These are phyloP conservation scores for Saturnispora mendoncae DNA, from an alignment of 805 yeast species.

Conservation along the genomic window DNA sequence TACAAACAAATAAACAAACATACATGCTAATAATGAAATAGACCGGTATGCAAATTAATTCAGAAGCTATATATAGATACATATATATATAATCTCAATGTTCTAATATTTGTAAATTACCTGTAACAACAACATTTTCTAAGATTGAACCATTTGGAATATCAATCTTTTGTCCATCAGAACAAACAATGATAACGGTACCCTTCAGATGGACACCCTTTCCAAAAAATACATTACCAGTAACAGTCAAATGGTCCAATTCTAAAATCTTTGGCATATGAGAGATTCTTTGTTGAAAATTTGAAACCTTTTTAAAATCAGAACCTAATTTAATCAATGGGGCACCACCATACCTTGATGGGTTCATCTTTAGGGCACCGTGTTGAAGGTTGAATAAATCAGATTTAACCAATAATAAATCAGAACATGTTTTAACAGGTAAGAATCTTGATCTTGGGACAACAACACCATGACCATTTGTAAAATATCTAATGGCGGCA, in stretches of 20 bases:
- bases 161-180: conserved; percentile 93
- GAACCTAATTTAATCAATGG: conserved; percentile 95
- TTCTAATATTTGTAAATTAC: conserved; percentile 89
- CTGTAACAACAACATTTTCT: conserved; percentile 96
- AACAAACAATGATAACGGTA: conserved; percentile 94
- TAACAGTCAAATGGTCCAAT: conserved; percentile 92
- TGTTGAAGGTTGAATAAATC: conserved; percentile 87
- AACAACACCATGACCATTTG: conserved; percentile 93
- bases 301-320: conserved; percentile 90
- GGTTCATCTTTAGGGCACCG: conserved; percentile 80
- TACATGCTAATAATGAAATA: too few relatives aligned
- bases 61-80: not conserved
- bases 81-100: conserved; percentile 39
- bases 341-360: conserved; percentile 80
- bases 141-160: conserved; percentile 93
- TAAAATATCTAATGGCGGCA: conserved; percentile 95
- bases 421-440: conserved; percentile 97
- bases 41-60: too few relatives aligned
- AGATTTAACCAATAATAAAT: conserved; percentile 86
- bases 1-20: too few relatives aligned
- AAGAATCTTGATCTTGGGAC: conserved; percentile 97
- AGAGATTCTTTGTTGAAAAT: conserved; percentile 81
- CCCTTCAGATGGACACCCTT: conserved; percentile 88
- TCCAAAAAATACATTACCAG: conserved; percentile 92
- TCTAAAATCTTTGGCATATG: conserved; percentile 96